Percentiles rank a stretch among this genome's conserved stretches.
These are phyloP conservation scores for Rhizoctonia solani DNA, from an alignment of 1,284 basidiomycete species.

Conservation along the genomic window DNA sequence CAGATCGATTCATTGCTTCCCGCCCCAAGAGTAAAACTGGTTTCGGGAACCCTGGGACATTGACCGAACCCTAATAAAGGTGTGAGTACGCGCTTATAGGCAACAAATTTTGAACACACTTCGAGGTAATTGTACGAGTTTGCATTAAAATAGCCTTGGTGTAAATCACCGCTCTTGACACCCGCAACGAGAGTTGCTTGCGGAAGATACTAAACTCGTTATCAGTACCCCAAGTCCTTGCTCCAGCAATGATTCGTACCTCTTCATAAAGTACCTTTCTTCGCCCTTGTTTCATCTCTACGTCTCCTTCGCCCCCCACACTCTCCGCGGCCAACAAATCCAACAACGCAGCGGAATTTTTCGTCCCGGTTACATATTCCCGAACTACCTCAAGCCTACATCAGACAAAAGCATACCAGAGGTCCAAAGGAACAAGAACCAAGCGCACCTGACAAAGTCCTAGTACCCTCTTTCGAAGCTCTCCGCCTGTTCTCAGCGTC, in stretches of 20 bases:
- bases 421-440: not conserved
- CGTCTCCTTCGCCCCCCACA: slow-evolving; percentile 51
- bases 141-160: slow-evolving; percentile 94
- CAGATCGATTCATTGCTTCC: slow-evolving; percentile 93
- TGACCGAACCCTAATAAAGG: slow-evolving; percentile 71
- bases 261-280: slow-evolving; percentile 76
- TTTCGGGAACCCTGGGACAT: slow-evolving; percentile 71
- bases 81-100: slow-evolving; percentile 1
- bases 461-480: slow-evolving; percentile 71
- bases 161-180: slow-evolving; percentile 79
- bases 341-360: slow-evolving; percentile 64
- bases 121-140: slow-evolving; percentile 97
- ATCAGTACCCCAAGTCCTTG: not conserved
- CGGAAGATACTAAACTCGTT: slow-evolving; percentile 72
- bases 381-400: slow-evolving; percentile 55
- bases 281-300: slow-evolving; percentile 61
- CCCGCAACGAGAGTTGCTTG: slow-evolving; percentile 77
- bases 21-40: slow-evolving; percentile 86
- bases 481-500: slow-evolving; percentile 84
- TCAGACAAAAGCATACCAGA: slow-evolving; percentile 29
- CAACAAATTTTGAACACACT: slow-evolving; percentile 49
- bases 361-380: slow-evolving; percentile 78
- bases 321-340: slow-evolving; percentile 78
- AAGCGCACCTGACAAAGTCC: slow-evolving; percentile 65
- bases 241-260: slow-evolving; percentile 50